A percentile compares a stretch with the other conserved stretches of the same genome.
Conservation (phyloP, 179 eudicot genomes). For the Beta macrorhiza region DNA sequence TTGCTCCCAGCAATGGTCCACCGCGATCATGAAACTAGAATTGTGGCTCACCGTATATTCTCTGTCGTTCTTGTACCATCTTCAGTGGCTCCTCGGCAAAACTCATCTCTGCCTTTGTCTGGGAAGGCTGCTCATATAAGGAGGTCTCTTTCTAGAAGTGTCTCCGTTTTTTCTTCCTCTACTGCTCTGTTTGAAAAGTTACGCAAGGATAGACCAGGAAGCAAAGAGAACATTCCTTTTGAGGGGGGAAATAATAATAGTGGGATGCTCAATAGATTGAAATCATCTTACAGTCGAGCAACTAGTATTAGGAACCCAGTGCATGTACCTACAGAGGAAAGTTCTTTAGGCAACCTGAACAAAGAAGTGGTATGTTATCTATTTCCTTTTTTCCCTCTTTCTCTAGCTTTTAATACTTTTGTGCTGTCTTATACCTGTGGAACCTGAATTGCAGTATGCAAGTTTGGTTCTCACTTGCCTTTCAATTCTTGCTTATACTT, state of each 20-base stretch:
- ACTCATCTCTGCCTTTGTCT: conserved; percentile 32
- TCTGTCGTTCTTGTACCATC: conserved; percentile 83
- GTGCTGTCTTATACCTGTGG: neutral
- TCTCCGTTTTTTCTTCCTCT: conserved; percentile 77
- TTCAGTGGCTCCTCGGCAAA: conserved; percentile 56
- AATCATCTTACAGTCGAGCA: conserved; percentile 67
- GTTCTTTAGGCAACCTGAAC: conserved; percentile 27
- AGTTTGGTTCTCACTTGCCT: neutral
- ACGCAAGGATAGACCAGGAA: conserved; percentile 50
- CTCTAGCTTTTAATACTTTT: neutral
- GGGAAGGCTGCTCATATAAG: conserved; percentile 47
- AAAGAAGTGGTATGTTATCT: conserved; percentile 51
- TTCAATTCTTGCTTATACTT: neutral
- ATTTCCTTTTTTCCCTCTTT: neutral
- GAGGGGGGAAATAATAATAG: conserved; percentile 43
- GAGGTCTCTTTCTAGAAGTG: conserved; percentile 89
- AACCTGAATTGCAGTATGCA: neutral
- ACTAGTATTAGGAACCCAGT: conserved; percentile 47
- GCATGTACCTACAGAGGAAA: conserved; percentile 38
- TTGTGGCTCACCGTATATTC: conserved; percentile 68
- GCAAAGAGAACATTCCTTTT: conserved; percentile 40
- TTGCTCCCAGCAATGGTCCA: conserved; percentile 80
- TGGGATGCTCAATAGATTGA: conserved; percentile 65
- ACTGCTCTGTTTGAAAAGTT: conserved; percentile 76
- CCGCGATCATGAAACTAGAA: conserved; percentile 64